Percentiles rank a stretch among this genome's conserved stretches.
Evolutionary conservation across 148 eudicot genomes (phyloP).

Genomic region (Amaranthus hypochondriacus): DNA sequence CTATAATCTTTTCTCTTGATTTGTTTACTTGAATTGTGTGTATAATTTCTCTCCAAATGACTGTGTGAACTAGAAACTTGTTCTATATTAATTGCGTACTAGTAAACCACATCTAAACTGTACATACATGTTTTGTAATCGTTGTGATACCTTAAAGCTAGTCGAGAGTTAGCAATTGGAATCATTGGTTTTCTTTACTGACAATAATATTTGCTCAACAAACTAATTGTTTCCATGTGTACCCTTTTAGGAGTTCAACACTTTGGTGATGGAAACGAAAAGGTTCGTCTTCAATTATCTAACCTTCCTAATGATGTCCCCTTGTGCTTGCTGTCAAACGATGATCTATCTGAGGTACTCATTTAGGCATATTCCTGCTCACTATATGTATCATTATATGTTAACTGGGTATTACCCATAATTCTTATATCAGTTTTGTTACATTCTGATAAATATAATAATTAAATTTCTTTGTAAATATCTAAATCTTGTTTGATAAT

Average conservation of each 20-base stretch:
- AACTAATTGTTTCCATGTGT: no score
- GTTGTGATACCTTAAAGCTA: neutral
- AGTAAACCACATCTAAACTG: neutral
- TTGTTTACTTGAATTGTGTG: neutral
- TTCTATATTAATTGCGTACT: neutral
- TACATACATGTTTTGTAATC: neutral
- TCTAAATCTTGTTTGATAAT: no score
- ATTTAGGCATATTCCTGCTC: neutral
- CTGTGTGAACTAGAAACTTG: neutral
- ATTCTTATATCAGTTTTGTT: no score
- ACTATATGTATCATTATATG: neutral
- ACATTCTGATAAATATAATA: no score
- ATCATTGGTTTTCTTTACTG: neutral
- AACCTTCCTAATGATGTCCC: conserved; percentile 39
- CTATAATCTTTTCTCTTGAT: neutral
- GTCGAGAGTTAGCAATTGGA: neutral
- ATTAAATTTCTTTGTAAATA: no score
- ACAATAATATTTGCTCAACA: neutral
- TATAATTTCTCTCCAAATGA: neutral
- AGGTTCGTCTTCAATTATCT: conserved; percentile 46
- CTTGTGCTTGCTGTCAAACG: conserved; percentile 63
- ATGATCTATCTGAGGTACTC: conserved; percentile 65
- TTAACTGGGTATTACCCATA: no score
- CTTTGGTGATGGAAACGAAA: conserved; percentile 29
- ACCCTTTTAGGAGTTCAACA: conserved; percentile 40